Base-by-base conservation (phyloP, 2,329 filamentous ascomycete genomes). In the Akanthomyces dipterigenus region DNA sequence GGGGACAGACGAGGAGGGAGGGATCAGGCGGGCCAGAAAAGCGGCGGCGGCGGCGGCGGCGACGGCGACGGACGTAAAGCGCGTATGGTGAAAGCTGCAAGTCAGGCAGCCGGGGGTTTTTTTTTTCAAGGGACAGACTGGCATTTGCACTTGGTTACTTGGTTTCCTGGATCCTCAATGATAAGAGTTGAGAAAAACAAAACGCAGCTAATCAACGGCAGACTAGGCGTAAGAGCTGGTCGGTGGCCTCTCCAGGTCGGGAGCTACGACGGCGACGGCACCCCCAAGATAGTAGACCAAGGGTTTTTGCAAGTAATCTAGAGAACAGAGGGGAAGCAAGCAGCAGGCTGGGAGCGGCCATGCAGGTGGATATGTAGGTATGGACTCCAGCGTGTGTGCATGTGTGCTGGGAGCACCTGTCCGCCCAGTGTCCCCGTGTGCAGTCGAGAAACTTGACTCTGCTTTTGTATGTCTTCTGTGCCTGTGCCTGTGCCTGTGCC, bases 291-390 rank as follows among this genome's bases (percentile, higher is more conserved):
- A 5, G 16, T 55, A 8, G 53, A 46, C 54, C 40, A 46, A 46
- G 38, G n/a, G n/a, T n/a, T 22, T 20, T 36, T 50, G 46, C 34
- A 20, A 50, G 46, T n/a, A 62, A 66, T n/a, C n/a, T n/a, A n/a
- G n/a, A 62, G 64, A 64, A 46, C 38, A 53, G 34, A 43, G 55
- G 61, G 60, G 48, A 64, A 64, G 26, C 42, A 24, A 56, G 54
- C 54, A 46, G 4, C 40, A 28, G 38, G 56, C 56, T 50, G 46
- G 24, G 56, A 43, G n/a, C 36, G 56, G 56, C 5, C 56, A 59
- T 50, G 56, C 56, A 51, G 46, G 55, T 51, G 56, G 56, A 51
- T 59, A 51, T 40, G 55, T 50, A 58, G 42, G 53, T 31, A 55
- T 55, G 49, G 11, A 26, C 11, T 14, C 6, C 9, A n/a, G 31